Base-by-base conservation (phyloP, 306 rosid genomes). In the Malus domestica region DNA sequence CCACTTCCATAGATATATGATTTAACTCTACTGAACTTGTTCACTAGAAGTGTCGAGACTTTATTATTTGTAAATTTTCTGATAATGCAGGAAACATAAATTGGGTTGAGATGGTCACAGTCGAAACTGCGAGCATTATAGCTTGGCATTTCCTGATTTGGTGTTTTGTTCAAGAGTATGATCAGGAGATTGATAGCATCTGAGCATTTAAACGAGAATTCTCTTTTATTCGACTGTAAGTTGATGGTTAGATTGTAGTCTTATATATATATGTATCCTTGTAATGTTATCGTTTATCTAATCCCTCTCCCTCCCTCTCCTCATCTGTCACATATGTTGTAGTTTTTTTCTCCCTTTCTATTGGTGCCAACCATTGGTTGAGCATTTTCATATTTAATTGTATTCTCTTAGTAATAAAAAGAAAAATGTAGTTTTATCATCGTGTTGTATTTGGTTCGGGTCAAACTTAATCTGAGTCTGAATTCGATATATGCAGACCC, bases 391-490 rank as follows among this genome's bases (percentile, higher is more conserved):
- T 76, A 78, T 74, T 83, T 78, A 77, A 80, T 78, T 86, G 81
- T 78, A 80, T 77, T 78, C 75, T 80, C 23, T 12, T 18, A 71
- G 79, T 63, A 87, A 91, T 89, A 87, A 85, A 86, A 71, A 42
- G 8, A 52, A 71, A 44, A 71, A 62, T 59, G 46, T 42, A 38
- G 72, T 77, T 64, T 68, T 29, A 25, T 54, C 27, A 25, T 35
- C 42, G 9, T 38, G 42, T 38, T 38, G 42, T 38, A 38, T 38
- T 38, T 38, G 42, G 42, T 38, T 38, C 10, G 9, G 42, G 42
- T 38, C 42, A 38, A 38, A 38, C 9, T 7, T 38, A 38, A 38
- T 38, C 42, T 8, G 42, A 7, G 42, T 38, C 42, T 35, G 42
- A 38, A 38, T 38, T 35, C 40, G 40, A 35, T 35, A 35, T 35